phyloP scores from a whole-genome alignment of 2,329 filamentous ascomycete genomes.

The Ramularia collo-cygni region DNA sequence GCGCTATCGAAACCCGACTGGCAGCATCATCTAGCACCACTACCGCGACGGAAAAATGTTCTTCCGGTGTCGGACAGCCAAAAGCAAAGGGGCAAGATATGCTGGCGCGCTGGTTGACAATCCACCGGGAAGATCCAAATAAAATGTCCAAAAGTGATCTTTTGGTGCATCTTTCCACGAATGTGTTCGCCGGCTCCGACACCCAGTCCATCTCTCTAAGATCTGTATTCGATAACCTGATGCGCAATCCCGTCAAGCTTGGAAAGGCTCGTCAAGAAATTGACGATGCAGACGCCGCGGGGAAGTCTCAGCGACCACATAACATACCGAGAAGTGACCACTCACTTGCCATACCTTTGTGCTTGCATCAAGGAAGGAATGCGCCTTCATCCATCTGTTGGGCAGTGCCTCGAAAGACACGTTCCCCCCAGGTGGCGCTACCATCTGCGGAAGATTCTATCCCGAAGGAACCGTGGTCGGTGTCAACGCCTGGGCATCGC shows the following conservation, averaged over 20 bases:
- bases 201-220: slow-evolving; percentile 38
- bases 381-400: slow-evolving; percentile 15
- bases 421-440: slow-evolving; percentile 14
- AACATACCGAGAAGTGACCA: slow-evolving; percentile 2
- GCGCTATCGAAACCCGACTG: slow-evolving; percentile 27
- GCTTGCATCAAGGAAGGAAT: slow-evolving; percentile 15
- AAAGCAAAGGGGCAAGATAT: slow-evolving; percentile 15
- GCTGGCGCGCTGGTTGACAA: slow-evolving; percentile 27
- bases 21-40: too few relatives aligned
- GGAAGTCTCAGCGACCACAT: background rate
- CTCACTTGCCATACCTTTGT: slow-evolving; percentile 19
- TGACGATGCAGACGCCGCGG: slow-evolving; percentile 4
- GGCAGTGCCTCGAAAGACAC: slow-evolving; percentile 13
- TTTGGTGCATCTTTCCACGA: slow-evolving; percentile 5
- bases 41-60: slow-evolving; percentile 8
- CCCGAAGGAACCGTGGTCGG: slow-evolving; percentile 13
- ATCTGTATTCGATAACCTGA: slow-evolving; percentile 36
- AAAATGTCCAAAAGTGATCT: slow-evolving; percentile 26
- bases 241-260: slow-evolving; percentile 10
- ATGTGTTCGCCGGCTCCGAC: slow-evolving; percentile 27
- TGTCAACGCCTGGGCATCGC: slow-evolving; percentile 14
- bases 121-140: slow-evolving; percentile 24
- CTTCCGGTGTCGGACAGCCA: slow-evolving; percentile 8
- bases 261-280: slow-evolving; percentile 15
- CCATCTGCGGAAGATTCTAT: slow-evolving; percentile 12